A percentile compares a stretch with the other conserved stretches of the same genome.
These are phyloP conservation scores for Fusarium sp. DNA, from an alignment of 2,329 filamentous ascomycete genomes.

Conservation along the genomic window DNA sequence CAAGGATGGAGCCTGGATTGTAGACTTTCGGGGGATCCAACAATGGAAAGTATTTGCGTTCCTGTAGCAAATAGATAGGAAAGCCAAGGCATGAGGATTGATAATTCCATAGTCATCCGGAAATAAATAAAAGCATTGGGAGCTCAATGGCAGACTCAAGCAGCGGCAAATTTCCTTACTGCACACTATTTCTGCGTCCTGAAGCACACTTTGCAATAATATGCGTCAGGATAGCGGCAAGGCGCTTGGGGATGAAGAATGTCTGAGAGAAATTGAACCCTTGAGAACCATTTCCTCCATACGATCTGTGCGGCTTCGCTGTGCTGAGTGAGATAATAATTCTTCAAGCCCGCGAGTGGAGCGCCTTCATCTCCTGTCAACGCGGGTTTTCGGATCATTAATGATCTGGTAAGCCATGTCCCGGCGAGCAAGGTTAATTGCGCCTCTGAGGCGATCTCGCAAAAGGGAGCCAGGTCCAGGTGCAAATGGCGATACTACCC, in stretches of 20 bases:
- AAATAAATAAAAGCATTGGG: background rate
- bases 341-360: conserved; percentile 23
- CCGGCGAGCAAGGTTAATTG: conserved; percentile 8
- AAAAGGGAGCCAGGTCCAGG: conserved; percentile 8
- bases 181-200: conserved; percentile 1
- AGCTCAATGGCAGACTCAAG: background rate
- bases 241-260: background rate
- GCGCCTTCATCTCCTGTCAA: conserved; percentile 7
- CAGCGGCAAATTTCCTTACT: background rate
- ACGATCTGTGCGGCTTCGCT: conserved; percentile 9
- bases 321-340: conserved; percentile 30
- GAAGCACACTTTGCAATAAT: background rate
- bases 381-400: conserved; percentile 12
- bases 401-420: conserved; percentile 16
- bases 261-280: background rate
- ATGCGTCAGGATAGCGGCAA: background rate
- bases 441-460: conserved; percentile 9
- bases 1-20: background rate
- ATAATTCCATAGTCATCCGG: background rate
- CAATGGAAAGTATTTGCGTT: background rate
- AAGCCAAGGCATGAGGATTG: background rate
- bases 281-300: background rate
- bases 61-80: background rate
- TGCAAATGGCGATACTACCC: background rate
- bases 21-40: background rate